Conservation (phyloP, 2,329 filamentous ascomycete genomes). For the Polychaeton citri region DNA sequence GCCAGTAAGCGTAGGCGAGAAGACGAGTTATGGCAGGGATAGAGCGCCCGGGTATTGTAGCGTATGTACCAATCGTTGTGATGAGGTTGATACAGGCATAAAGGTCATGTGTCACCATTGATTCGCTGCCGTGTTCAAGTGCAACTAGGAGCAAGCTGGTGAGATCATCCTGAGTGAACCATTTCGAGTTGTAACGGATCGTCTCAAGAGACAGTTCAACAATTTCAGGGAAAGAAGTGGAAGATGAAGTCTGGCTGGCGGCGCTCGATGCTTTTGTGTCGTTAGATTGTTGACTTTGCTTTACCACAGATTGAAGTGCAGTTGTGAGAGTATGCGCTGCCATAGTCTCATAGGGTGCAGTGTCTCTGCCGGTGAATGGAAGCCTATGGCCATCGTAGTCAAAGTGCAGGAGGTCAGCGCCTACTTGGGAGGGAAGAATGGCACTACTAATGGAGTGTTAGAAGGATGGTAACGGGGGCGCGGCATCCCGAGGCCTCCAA, state of each 20-base stretch:
- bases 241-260: neutral
- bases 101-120: slow-evolving; percentile 16
- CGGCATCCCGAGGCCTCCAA: no score
- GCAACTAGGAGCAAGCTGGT: slow-evolving; percentile 10
- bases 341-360: slow-evolving; percentile 14
- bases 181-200: slow-evolving; percentile 19
- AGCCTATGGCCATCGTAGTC: neutral
- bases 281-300: neutral
- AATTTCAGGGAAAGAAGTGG: neutral
- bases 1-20: slow-evolving; percentile 18
- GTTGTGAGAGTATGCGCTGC: neutral
- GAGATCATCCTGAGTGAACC: slow-evolving; percentile 16
- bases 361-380: slow-evolving; percentile 3
- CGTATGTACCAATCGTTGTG: slow-evolving; percentile 17
- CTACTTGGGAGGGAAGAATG: slow-evolving; percentile 2
- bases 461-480: neutral
- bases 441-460: slow-evolving; percentile 1
- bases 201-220: slow-evolving; percentile 2
- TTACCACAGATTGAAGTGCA: neutral
- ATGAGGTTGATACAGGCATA: slow-evolving; percentile 16
- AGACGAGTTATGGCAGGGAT: slow-evolving; percentile 13
- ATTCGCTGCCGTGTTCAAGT: slow-evolving; percentile 13
- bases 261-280: neutral
- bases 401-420: slow-evolving; percentile 1
- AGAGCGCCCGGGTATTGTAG: slow-evolving; percentile 10